These are phyloP conservation scores for Trichophyton mentagrophytes DNA, from an alignment of 2,329 filamentous ascomycete species.

Conservation along the genomic window DNA sequence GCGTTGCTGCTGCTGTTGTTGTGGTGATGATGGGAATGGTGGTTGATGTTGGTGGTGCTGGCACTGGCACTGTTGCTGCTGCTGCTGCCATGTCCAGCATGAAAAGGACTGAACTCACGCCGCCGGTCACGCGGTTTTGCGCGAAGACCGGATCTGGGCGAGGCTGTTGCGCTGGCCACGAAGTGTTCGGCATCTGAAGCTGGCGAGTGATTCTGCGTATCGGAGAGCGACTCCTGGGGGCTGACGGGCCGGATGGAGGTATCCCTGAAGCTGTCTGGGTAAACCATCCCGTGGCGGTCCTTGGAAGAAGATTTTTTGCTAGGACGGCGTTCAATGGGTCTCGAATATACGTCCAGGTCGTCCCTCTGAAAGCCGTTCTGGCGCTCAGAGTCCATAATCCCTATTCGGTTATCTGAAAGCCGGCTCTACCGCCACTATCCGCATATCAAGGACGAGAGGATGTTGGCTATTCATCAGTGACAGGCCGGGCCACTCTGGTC, in stretches of 20 bases:
- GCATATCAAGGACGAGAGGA: constrained; percentile 4
- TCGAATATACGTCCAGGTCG: constrained; percentile 27
- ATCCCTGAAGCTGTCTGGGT: constrained; percentile 34
- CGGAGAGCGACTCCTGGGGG: constrained; percentile 28
- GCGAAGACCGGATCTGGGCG: constrained; percentile 26
- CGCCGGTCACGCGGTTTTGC: constrained; percentile 23
- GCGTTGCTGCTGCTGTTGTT: too few relatives aligned
- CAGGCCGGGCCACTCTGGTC: not conserved
- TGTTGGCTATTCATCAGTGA: constrained; percentile 4
- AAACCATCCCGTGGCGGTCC: constrained; percentile 35
- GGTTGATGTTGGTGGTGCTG: too few relatives aligned
- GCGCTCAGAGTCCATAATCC: constrained; percentile 30
- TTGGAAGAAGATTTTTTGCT: constrained; percentile 38
- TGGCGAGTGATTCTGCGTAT: constrained; percentile 26
- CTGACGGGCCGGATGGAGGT: constrained; percentile 36
- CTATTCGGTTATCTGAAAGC: constrained; percentile 2
- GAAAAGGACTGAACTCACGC: constrained; percentile 21
- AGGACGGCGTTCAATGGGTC: constrained; percentile 32
- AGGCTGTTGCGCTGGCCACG: constrained; percentile 21
- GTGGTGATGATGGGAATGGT: too few relatives aligned
- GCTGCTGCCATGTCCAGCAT: constrained; percentile 14
- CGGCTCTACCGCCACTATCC: constrained; percentile 3
- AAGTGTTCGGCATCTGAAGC: constrained; percentile 27
- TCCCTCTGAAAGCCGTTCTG: constrained; percentile 30
- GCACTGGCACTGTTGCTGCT: too few relatives aligned